Evolutionary conservation across 1,139 yeast genomes (phyloP), one percentile per base, ranked within the genome.

Genomic region (Geotrichum carabidarum): DNA sequence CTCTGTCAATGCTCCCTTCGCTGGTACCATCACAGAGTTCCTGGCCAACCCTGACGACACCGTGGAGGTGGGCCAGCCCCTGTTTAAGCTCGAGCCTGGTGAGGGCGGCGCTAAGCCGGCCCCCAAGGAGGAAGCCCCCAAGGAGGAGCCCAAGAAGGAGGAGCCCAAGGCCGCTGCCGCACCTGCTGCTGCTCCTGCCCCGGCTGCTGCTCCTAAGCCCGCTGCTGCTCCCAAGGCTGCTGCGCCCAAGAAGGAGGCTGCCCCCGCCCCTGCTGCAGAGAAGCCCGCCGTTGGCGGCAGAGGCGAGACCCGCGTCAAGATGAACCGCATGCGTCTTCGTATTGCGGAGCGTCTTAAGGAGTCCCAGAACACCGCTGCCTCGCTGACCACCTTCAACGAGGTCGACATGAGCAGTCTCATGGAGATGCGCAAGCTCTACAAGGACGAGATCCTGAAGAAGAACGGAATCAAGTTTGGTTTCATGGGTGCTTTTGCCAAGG

Each of bases 261-360:
- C 72, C 44, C 61, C 70, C 40, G 63, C 73, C 14, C 54, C 65
- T 18, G 65, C 67, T 14, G 62, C 68, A 31, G 66, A 73, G 42
- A 59, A 74, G 36, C 69, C 80, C 45, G 71, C 78, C 43, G 77
- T 82, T 67, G 84, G 87, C 58, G 72, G 80, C 57, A 86, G 99
- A 78, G 76, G 78, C 60, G 98, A 93, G 76, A 88, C 84, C 73
- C 82, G 91, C 73, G 95, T 94, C 63, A 93, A 93, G 79, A 93
- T 93, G 99, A 93, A 91, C 84, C 88, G 99, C 79, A 94, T 93
- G 99, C 87, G 99, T 78, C 77, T 88, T 75, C 88, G 99, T 81
- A 94, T 94, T 64, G 97, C 99, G 57, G 98, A 94, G 79, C 89
- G 99, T 77, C 86, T 93, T 72, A 93, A 93, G 87, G 98, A 94